Evolutionary conservation across 106 monocot genomes (phyloP).

Genomic region (Allium cepa): DNA sequence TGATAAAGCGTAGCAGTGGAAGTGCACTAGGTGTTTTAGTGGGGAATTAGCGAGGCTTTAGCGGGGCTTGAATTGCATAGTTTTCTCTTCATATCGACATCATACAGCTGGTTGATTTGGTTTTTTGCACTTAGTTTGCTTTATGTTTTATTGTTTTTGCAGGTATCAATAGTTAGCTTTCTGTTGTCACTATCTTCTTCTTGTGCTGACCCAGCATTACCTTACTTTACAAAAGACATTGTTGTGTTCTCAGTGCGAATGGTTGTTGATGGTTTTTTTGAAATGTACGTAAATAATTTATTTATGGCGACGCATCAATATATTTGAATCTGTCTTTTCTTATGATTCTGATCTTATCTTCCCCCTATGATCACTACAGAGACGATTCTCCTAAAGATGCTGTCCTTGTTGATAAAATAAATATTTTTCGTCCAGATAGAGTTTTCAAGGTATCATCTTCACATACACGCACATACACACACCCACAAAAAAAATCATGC

Average conservation of each 20-base stretch:
- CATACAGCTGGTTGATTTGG: neutral
- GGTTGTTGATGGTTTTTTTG: conserved; percentile 90
- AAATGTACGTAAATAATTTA: conserved; percentile 36
- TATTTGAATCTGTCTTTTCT: neutral
- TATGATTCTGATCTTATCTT: neutral
- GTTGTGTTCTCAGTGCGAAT: conserved; percentile 43
- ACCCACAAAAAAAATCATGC: neutral
- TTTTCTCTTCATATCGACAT: neutral
- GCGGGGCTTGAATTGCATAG: no score
- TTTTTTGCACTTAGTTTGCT: neutral
- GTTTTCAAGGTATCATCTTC: conserved; percentile 67
- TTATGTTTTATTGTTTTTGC: conserved; percentile 4
- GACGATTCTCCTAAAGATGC: conserved; percentile 16
- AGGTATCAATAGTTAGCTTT: conserved; percentile 88
- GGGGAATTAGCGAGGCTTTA: no score
- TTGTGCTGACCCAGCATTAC: conserved; percentile 39
- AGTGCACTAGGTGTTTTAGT: no score
- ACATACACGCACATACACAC: no score
- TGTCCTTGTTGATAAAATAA: conserved; percentile 71
- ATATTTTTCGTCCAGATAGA: conserved; percentile 86
- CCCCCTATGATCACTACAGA: conserved; percentile 19
- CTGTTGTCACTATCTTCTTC: conserved; percentile 65
- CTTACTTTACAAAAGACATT: conserved; percentile 51
- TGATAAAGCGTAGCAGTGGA: no score
- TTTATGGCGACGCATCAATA: neutral